A percentile compares a stretch with the other conserved stretches of the same genome.
phyloP scores from a whole-genome alignment of 164 flowering plant genomes.

The Stephania japonica region DNA sequence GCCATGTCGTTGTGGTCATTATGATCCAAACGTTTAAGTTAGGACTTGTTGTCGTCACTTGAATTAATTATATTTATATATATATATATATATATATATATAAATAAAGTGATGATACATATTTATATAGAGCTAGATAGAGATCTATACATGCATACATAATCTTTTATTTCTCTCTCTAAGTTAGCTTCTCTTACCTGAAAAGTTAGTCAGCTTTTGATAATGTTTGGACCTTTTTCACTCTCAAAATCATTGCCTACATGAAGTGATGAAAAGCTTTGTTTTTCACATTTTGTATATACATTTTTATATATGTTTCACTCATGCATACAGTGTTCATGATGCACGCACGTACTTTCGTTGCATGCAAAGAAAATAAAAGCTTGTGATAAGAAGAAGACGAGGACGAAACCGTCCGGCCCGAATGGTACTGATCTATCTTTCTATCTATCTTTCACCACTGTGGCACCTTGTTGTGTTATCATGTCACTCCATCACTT shows the following conservation, averaged over 20 bases:
- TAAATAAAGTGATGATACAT: not conserved
- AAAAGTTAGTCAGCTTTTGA: constrained; percentile 11
- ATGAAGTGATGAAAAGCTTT: not conserved
- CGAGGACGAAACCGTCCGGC: not conserved
- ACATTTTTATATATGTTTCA: not conserved
- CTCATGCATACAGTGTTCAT: not conserved
- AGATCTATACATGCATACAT: not conserved
- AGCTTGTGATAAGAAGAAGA: not conserved
- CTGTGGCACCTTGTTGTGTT: not conserved
- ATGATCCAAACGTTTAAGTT: constrained; percentile 5
- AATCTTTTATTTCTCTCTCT: not conserved
- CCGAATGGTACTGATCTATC: not conserved
- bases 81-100: no score
- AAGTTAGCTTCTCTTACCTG: not conserved
- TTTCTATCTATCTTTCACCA: not conserved
- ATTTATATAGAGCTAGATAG: no score
- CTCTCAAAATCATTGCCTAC: constrained; percentile 7
- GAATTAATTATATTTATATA: no score
- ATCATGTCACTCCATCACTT: not conserved
- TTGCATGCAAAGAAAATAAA: not conserved
- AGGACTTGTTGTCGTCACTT: constrained; percentile 13
- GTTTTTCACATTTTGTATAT: no score
- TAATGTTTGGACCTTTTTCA: constrained; percentile 4
- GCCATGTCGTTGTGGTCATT: constrained; percentile 14
- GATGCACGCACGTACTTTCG: not conserved